phyloP scores from a whole-genome alignment of 805 yeast species.

The Cyberlindnera lachancei region DNA sequence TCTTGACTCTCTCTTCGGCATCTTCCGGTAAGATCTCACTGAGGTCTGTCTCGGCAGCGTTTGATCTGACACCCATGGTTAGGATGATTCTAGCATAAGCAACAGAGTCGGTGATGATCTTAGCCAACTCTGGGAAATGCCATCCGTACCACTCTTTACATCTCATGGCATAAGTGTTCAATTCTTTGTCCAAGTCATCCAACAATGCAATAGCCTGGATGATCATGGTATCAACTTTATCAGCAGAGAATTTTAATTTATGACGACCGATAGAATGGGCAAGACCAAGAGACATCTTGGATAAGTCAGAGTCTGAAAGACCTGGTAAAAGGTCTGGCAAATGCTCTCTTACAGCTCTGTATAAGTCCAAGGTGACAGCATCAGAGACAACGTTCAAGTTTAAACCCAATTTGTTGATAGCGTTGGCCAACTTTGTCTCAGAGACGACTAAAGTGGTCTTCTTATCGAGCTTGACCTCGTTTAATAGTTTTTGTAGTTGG shows the following conservation, averaged over 20 bases:
- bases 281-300: conserved; percentile 95
- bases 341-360: conserved; percentile 91
- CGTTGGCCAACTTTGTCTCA: conserved; percentile 92
- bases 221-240: conserved; percentile 98
- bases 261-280: conserved; percentile 99
- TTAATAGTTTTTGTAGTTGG: conserved; percentile 69
- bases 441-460: conserved; percentile 84
- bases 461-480: conserved; percentile 71
- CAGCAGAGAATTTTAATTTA: conserved; percentile 94
- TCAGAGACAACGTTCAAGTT: conserved; percentile 87
- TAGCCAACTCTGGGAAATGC: conserved; percentile 99
- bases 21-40: conserved; percentile 90
- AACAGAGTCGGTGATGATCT: conserved; percentile 90
- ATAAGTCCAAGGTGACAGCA: conserved; percentile 89
- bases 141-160: conserved; percentile 99
- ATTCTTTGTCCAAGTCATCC: conserved; percentile 95
- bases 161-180: conserved; percentile 98
- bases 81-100: conserved; percentile 93
- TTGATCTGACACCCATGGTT: conserved; percentile 89
- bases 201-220: conserved; percentile 96
- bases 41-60: conserved; percentile 85
- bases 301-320: conserved; percentile 70
- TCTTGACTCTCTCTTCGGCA: conserved; percentile 81
- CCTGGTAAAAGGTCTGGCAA: conserved; percentile 94
- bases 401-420: conserved; percentile 90